A percentile compares a stretch with the other conserved stretches of the same genome.
Conservation (phyloP, 164 flowering plant species). For the Aristolochia fimbriata region DNA sequence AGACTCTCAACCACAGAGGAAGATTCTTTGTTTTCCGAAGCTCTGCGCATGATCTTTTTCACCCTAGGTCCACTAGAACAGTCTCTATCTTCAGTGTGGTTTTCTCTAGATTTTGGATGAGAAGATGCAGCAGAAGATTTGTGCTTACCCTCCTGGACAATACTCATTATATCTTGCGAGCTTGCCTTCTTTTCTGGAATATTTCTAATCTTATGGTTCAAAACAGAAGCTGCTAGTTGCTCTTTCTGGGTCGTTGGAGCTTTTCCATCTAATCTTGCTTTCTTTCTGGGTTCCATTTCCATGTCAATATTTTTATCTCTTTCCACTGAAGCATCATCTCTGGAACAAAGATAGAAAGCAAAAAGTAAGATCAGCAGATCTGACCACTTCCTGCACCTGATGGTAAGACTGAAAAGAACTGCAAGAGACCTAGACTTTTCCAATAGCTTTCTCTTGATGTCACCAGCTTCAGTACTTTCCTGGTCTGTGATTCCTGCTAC, state of each 20-base stretch:
- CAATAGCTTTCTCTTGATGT: slow-evolving; percentile 29
- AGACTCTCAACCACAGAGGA: slow-evolving; percentile 52
- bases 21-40: slow-evolving; percentile 52
- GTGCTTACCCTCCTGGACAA: slow-evolving; percentile 37
- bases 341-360: background rate
- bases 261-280: slow-evolving; percentile 24
- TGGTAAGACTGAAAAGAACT: no score
- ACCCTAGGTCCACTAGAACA: slow-evolving; percentile 58
- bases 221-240: slow-evolving; percentile 6
- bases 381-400: no score
- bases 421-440: slow-evolving; percentile 4
- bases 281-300: slow-evolving; percentile 32
- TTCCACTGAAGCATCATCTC: slow-evolving; percentile 12
- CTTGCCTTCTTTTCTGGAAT: slow-evolving; percentile 16
- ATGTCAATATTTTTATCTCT: slow-evolving; percentile 17
- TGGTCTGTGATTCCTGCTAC: slow-evolving; percentile 9
- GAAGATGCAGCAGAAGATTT: slow-evolving; percentile 20
- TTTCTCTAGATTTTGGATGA: slow-evolving; percentile 11
- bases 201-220: slow-evolving; percentile 16
- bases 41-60: slow-evolving; percentile 83
- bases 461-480: slow-evolving; percentile 7
- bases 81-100: slow-evolving; percentile 27
- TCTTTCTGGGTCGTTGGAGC: slow-evolving; percentile 9
- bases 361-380: background rate
- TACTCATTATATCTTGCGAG: slow-evolving; percentile 48